These are phyloP conservation scores for Venturia effusa DNA, from an alignment of 2,329 filamentous ascomycete genomes.

Conservation along the genomic window DNA sequence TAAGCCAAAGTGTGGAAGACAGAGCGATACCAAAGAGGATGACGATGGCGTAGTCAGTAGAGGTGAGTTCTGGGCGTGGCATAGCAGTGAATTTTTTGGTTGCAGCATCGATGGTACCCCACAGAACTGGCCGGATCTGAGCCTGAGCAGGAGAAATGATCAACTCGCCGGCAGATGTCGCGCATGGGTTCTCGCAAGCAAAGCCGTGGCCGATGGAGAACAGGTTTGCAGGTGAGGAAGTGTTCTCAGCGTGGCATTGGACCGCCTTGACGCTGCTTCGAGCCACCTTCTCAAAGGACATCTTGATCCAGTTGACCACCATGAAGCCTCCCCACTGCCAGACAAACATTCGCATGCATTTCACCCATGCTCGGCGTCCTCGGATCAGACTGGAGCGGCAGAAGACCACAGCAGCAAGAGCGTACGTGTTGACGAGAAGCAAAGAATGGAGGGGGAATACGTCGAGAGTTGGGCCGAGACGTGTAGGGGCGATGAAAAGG, in stretches of 20 bases:
- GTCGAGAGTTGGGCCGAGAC: constrained; percentile 7
- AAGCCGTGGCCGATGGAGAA: constrained; percentile 8
- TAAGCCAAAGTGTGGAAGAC: constrained; percentile 9
- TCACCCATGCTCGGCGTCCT: constrained; percentile 2
- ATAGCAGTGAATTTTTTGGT: constrained; percentile 6
- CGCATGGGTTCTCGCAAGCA: constrained; percentile 10
- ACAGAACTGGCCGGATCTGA: constrained; percentile 5
- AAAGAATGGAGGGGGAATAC: constrained; percentile 5
- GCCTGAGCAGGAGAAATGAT: constrained; percentile 4
- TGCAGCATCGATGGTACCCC: constrained; percentile 4
- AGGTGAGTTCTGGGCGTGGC: background rate
- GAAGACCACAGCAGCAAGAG: constrained; percentile 5
- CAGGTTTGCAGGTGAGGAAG: background rate
- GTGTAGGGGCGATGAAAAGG: constrained; percentile 7
- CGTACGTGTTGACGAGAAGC: constrained; percentile 6
- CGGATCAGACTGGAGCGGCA: background rate
- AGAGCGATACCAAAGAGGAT: constrained; percentile 8
- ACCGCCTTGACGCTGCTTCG: background rate
- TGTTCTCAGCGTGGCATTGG: constrained; percentile 5
- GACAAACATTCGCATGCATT: constrained; percentile 5
- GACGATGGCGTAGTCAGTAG: constrained; percentile 6
- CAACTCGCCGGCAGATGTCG: background rate
- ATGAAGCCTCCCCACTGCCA: constrained; percentile 10
- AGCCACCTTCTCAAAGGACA: constrained; percentile 6
- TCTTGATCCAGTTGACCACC: background rate